Conservation (phyloP, 2,329 filamentous ascomycete genomes). For the Colletotrichum melonis region DNA sequence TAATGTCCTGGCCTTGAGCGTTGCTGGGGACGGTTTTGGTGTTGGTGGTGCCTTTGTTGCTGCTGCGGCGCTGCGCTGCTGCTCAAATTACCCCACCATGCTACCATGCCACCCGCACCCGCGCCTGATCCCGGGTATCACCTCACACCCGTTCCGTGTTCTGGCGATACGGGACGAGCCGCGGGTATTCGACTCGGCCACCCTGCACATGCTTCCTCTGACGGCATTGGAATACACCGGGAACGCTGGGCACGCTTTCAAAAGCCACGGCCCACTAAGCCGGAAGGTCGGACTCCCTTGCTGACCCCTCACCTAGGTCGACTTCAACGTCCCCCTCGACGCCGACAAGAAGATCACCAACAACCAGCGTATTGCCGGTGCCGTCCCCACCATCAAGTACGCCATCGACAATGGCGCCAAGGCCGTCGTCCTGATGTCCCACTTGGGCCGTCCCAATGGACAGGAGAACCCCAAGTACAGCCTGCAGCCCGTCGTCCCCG, state of each 20-base stretch:
- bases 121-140: slow-evolving; percentile 26
- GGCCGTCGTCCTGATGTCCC: slow-evolving; percentile 96
- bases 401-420: slow-evolving; percentile 91
- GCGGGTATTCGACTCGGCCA: slow-evolving; percentile 22
- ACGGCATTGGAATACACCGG: slow-evolving; percentile 11
- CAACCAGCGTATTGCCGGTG: slow-evolving; percentile 97
- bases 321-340: slow-evolving; percentile 99
- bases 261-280: not conserved
- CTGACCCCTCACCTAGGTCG: slow-evolving; percentile 72
- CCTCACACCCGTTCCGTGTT: slow-evolving; percentile 30
- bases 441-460: slow-evolving; percentile 95
- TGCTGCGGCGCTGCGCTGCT: not conserved
- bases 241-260: not conserved
- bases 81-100: slow-evolving; percentile 31
- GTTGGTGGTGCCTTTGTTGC: slow-evolving; percentile 3
- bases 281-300: slow-evolving; percentile 8
- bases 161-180: slow-evolving; percentile 32
- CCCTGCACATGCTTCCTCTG: not conserved
- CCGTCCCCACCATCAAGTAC: slow-evolving; percentile 94
- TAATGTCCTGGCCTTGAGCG: not conserved
- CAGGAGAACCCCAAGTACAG: slow-evolving; percentile 93
- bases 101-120: slow-evolving; percentile 20
- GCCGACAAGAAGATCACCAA: slow-evolving; percentile 94
- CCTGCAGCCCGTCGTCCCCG: slow-evolving; percentile 88
- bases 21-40: not conserved